Evolutionary conservation across 192 early-diverging fungal species (phyloP).

Genomic region (Irineochytrium annulatum): DNA sequence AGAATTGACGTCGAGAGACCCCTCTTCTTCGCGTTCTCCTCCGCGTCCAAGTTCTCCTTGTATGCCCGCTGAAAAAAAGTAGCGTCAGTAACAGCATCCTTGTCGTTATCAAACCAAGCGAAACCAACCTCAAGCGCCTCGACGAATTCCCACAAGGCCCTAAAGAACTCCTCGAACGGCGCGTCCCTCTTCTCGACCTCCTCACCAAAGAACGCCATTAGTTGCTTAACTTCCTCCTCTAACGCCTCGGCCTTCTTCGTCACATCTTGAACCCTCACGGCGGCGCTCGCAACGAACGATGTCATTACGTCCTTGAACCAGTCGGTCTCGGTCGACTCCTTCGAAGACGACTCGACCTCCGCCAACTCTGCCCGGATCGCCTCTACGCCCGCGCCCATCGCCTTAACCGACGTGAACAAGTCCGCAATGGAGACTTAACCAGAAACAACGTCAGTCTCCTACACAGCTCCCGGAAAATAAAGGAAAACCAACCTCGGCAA

Average conservation of each 20-base stretch:
- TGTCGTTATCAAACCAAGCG: slow-evolving; percentile 8
- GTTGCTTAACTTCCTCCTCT: slow-evolving; percentile 26
- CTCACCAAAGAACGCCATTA: slow-evolving; percentile 45
- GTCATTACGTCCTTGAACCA: slow-evolving; percentile 28
- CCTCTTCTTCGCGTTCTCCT: slow-evolving; percentile 1
- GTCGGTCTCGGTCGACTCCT: slow-evolving; percentile 18
- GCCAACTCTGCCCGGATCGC: slow-evolving; percentile 28
- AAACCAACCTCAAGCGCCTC: slow-evolving; percentile 22
- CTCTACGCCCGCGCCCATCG: slow-evolving; percentile 5
- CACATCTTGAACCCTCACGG: slow-evolving; percentile 23
- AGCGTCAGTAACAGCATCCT: background rate
- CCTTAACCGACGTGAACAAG: slow-evolving; percentile 1
- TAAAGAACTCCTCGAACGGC: slow-evolving; percentile 43
- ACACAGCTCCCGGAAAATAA: slow-evolving; percentile 11
- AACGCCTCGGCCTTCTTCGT: slow-evolving; percentile 25
- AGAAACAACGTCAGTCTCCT: slow-evolving; percentile 27
- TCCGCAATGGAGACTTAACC: slow-evolving; percentile 6
- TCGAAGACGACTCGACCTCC: slow-evolving; percentile 26
- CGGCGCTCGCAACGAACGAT: slow-evolving; percentile 21
- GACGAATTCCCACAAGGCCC: slow-evolving; percentile 25
- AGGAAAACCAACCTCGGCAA: slow-evolving; percentile 15
- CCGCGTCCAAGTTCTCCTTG: slow-evolving; percentile 15
- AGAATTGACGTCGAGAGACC: background rate
- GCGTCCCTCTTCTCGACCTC: slow-evolving; percentile 24
- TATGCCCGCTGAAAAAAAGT: slow-evolving; percentile 1